Base-by-base conservation (phyloP, 192 early-diverging fungal species). In the Funneliformis mosseae region DNA sequence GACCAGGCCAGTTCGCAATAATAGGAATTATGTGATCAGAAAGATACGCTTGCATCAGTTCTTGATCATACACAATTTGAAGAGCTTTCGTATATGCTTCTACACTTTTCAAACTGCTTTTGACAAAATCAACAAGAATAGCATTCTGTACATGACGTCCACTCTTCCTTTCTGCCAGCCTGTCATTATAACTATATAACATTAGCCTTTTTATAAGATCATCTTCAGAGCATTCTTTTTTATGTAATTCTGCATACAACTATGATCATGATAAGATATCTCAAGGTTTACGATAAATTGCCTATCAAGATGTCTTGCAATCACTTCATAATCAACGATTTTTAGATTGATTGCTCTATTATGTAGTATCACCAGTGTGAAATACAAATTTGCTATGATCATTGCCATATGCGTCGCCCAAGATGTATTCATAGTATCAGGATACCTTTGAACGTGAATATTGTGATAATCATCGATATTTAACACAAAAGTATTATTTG, bases 61-160 rank as follows among this genome's bases (percentile, higher is more conserved):
- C 33, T 33, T 33, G 33, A 0, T 33, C 3, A 33, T 33, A 3
- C 33, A 33, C 3, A 3, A 33, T 33, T 33, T 33, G 0, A 33
- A 33, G 33, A 33, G 3, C 33, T 33, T 33, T 33, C 38, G 66
- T 74, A 50, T 74, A 74, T 45, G 7, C 46, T 50, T 50, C 72
- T 8, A 74, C n/a, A 27, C 43, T 21, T 43, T 74, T 74, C 43
- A 74, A 74, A 43, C 8, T 16, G 38, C 48, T 43, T 74, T 74
- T 43, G 9, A 50, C 48, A 43, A 74, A 74, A 50, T 74, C 72
- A 28, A 74, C 16, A 25, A 74, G 72, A 46, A 74, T 74, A 21
- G 72, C 72, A 46, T 74, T 74, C 72, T 50, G 72, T 74, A 74
- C 48, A 74, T 74, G 43, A 7, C 72, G 43, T 9, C 48, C 72